Evolutionary conservation across 768 basidiomycete species (phyloP), one percentile per base, ranked within the genome.

Genomic region (Tulasnella sp.): DNA sequence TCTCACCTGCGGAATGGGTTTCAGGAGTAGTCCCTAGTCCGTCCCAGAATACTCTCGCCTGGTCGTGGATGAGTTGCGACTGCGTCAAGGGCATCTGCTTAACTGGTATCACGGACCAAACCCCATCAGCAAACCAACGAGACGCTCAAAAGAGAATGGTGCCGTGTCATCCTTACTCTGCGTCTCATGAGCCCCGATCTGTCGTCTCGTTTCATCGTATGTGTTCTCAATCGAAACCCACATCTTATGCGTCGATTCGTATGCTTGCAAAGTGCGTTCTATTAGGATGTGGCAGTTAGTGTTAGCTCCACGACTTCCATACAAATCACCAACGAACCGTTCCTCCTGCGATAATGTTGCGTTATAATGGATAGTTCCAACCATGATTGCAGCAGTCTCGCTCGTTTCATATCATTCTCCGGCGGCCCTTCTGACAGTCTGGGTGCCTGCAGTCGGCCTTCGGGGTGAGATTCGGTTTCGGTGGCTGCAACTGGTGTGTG

Each of bases 321-420:
- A 16, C 2, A 3, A 10, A 13, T 35, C 2, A 3, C 7, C 61
- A 11, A 35, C 61, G 29, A 35, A 67, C 61, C 61, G 26, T 37
- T 39, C 55, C 55, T 48, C 51, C 39, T 55, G 16, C 67, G 48
- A 55, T 87, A 93, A 75, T 92, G 88, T 5, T 86, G 84, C 26
- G 91, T 81, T 37, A 32, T 40, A 10, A 70, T 29, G 55, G 88
- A 84, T 10, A 91, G 84, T 82, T 95, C 94, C 23, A 93, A 87
- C 94, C 94, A 95, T 39, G 91, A 92, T 44, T 94, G 88, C 71
- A 95, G 86, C 4, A 95, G 86, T 81, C 87, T 91, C 32, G 87
- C 87, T 3, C 61, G 61, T 11, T 13, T 35, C 5, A 67, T 67
- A 35, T 67, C 61, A 9, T 3, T 26, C 2, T 67, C 61, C 13